Evolutionary conservation across 1,284 basidiomycete species (phyloP).

Genomic region (Leccinum pachyderme): DNA sequence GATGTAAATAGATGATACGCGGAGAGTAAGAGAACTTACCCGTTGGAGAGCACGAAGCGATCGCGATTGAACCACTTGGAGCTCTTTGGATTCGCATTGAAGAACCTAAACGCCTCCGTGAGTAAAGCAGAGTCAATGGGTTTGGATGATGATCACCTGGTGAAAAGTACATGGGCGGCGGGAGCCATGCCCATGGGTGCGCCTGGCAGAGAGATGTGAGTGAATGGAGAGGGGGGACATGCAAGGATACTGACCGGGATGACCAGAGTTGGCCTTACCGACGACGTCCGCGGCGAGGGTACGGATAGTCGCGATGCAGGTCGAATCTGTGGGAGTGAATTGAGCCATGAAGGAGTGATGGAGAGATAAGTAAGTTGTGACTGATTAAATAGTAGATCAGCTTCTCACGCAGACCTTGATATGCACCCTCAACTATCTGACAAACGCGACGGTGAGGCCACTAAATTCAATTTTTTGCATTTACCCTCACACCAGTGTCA

Average conservation of each 20-base stretch:
- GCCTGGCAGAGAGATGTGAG: slow-evolving; percentile 41
- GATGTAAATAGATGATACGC: slow-evolving; percentile 11
- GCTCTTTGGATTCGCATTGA: slow-evolving; percentile 85
- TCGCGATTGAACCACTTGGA: slow-evolving; percentile 93
- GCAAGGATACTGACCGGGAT: slow-evolving; percentile 61
- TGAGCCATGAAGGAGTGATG: slow-evolving; percentile 40
- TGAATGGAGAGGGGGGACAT: neutral
- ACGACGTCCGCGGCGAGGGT: slow-evolving; percentile 73
- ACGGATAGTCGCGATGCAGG: slow-evolving; percentile 66
- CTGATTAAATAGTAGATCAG: neutral
- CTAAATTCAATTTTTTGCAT: neutral
- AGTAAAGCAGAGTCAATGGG: slow-evolving; percentile 2
- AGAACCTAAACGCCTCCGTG: slow-evolving; percentile 50
- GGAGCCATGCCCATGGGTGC: slow-evolving; percentile 94
- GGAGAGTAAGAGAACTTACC: slow-evolving; percentile 39
- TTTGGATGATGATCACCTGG: slow-evolving; percentile 45
- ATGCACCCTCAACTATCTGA: slow-evolving; percentile 78
- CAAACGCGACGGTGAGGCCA: slow-evolving; percentile 56
- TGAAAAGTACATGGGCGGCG: slow-evolving; percentile 84
- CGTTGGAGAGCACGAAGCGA: slow-evolving; percentile 85
- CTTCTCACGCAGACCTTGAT: slow-evolving; percentile 18
- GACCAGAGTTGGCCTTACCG: slow-evolving; percentile 86
- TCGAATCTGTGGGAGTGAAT: slow-evolving; percentile 53
- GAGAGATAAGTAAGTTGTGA: slow-evolving; percentile 13
- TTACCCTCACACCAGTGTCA: slow-evolving; percentile 5